Base-by-base conservation (phyloP, 2,329 filamentous ascomycete genomes). In the Arthrobotrys iridis region DNA sequence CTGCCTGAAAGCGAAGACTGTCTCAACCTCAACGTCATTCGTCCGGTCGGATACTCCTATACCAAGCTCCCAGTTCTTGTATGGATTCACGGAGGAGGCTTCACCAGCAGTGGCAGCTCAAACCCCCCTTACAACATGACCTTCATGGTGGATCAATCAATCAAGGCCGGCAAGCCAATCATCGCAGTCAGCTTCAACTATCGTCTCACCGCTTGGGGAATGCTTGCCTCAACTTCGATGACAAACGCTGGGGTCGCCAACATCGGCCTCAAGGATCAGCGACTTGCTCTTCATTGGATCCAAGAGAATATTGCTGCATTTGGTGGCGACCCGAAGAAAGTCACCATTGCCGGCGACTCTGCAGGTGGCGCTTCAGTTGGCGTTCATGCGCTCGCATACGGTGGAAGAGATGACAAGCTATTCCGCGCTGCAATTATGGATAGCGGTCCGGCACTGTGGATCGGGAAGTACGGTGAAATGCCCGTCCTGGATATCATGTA, bases 111-210 rank as follows among this genome's bases (percentile, higher is more conserved):
- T 15, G 1, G 84, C 79, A 80, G 84, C 77, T 81, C 79, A 55
- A 77, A 40, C 81, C 82, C 65, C 43, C 68, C 71, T 8, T 76
- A 71, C 22, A 87, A 91, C 82, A 89, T 90, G 0, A 88, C 94
- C 76, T 87, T 85, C 71, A 85, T 90, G 45, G 86, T 91, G 3
- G 81, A 84, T 48, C 84, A 86, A 28, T 84, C 85, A 2, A 84
- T 86, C 45, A 81, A 84, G 2, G 84, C 87, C 20, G 83, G 83
- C 43, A 84, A 87, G 77, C 86, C 86, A 0, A 82, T 89, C 45
- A 83, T 96, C 50, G 91, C 89, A 63, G 91, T 94, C 0, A 87
- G 89, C 0, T 88, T 93, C 79, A 93, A 93, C 82, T 93, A 96
- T 82, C 89, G 91, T 1, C 84, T 91, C 0, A 90, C 87, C 5